Base-by-base conservation (phyloP, 768 basidiomycete genomes). In the Boletus rubescentipes region DNA sequence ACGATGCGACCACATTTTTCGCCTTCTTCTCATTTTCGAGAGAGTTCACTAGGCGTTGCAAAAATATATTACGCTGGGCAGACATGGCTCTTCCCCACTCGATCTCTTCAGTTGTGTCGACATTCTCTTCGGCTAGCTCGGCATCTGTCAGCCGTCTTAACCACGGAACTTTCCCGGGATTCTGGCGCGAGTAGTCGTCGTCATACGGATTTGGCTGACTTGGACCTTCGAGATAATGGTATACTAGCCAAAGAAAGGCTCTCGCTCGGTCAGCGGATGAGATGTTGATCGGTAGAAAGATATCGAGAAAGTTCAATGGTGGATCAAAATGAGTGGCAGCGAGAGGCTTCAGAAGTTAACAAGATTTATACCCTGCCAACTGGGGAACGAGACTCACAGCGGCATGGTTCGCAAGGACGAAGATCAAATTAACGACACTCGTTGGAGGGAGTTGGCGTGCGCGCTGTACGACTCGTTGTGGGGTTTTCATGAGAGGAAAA, bases 241-340 rank as follows among this genome's bases (percentile, higher is more conserved):
- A 93, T 45, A 92, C 72, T 52, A 93, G 77, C 88, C 90, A 93
- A 29, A 96, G 78, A 68, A 96, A 91, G 4, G 84, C 89, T 51
- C 75, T 76, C 6, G 89, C 91, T 30, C 93, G 87, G 57, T 87
- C 85, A 4, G 70, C 69, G 3, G 92, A 91, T 11, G 86, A 79
- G 34, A 92, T 74, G 41, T 80, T 79, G 61, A 85, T 84, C 36
- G 91, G 89, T 37, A 91, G 78, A 69, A 95, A 95, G 37, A 95
- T 76, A 71, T 95, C 92, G 40, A 92, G 76, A 56, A 94, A 88
- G 66, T 90, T 89, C 32, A 89, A 63, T 11, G 75, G 78, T 18
- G 83, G 78, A 43, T 91, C 89, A 64, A 93, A 93, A 72, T 93
- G 91, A 32, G 79, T 73, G 51, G 75, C 73, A 21, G 85, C 78